Base-by-base conservation (phyloP, 2,329 filamentous ascomycete species). In the Cladorrhinum sp. region DNA sequence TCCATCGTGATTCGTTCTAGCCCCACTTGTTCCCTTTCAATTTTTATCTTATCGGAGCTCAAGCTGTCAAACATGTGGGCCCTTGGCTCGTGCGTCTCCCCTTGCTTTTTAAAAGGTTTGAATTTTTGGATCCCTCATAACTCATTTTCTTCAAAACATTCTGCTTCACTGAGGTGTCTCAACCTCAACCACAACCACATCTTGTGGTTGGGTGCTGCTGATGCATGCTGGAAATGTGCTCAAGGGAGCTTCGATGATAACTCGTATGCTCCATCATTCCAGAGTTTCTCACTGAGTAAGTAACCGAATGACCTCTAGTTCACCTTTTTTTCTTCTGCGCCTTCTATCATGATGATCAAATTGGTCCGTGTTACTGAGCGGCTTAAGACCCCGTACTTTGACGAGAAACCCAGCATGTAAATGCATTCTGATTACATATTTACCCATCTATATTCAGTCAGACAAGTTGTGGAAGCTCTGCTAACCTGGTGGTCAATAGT, bases 281-380 rank as follows among this genome's bases (percentile, higher is more conserved):
- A 20, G 3, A 4, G 16, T 16, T 18, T 45, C 41, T 18, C 10
- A 51, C 7, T 58, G 8, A 58, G 63, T 65, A 63, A 25, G 61
- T 58, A 20, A 18, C 23, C 32, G 32, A 56, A 38, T 27, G 45
- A 12, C 27, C 4, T 22, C 32, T 53, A 23, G 22, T 49, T 58
- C 41, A 32, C 29, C 45, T 32, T 20, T 9, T n/a, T 57, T 51
- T 41, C 53, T 32, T 22, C 38, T 29, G 18, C 49, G 57, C 38
- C 50, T 55, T 50, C 60, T 55, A 66, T 70, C 70, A 83, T 89
- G 88, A 91, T 91, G 88, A 91, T 81, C 86, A 81, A 80, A 79
- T 91, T 91, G 88, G 89, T 92, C 89, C 88, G 88, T 92, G 88
- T 92, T 92, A 83, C 89, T 84, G 87, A 73, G 86, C 85, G 85